Evolutionary conservation across 768 basidiomycete species (phyloP).

Genomic region (Macrocybe gigantea): DNA sequence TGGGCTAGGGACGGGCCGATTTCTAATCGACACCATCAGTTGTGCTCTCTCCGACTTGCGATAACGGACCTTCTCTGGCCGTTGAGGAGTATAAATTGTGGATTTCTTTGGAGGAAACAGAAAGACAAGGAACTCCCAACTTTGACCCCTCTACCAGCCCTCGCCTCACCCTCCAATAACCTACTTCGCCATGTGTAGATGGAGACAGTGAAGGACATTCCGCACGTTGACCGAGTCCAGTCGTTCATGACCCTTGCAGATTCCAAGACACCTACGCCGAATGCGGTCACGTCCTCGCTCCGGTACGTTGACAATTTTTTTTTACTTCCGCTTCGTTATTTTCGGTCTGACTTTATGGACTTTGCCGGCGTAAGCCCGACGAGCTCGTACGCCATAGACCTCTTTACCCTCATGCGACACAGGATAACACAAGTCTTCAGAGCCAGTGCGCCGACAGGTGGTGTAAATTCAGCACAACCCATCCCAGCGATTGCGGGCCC

Average conservation of each 20-base stretch:
- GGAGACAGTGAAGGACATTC: conserved; percentile 53
- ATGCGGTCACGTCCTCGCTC: conserved; percentile 49
- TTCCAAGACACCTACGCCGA: conserved; percentile 56
- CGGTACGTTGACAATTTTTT: conserved; percentile 31
- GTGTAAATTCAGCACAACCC: conserved; percentile 69
- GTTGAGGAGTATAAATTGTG: conserved; percentile 1
- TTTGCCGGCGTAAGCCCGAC: conserved; percentile 42
- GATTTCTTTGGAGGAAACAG: neutral
- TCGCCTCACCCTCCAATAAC: neutral
- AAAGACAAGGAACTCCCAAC: neutral
- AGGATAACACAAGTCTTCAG: conserved; percentile 26
- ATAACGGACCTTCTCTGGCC: conserved; percentile 8
- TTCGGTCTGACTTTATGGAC: neutral
- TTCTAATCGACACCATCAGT: conserved; percentile 7
- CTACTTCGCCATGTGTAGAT: conserved; percentile 53
- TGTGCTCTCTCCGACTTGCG: conserved; percentile 5
- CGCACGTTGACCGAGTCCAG: neutral
- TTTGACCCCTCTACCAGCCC: neutral
- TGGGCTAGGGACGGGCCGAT: conserved; percentile 6
- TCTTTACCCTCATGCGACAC: too few species aligned
- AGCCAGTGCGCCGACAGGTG: conserved; percentile 56
- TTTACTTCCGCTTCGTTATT: too few species aligned
- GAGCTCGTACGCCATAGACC: conserved; percentile 38
- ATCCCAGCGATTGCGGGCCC: conserved; percentile 55
- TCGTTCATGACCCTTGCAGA: conserved; percentile 25